These are phyloP conservation scores for Casuarina cunninghamiana DNA, from an alignment of 306 rosid species.

Conservation along the genomic window DNA sequence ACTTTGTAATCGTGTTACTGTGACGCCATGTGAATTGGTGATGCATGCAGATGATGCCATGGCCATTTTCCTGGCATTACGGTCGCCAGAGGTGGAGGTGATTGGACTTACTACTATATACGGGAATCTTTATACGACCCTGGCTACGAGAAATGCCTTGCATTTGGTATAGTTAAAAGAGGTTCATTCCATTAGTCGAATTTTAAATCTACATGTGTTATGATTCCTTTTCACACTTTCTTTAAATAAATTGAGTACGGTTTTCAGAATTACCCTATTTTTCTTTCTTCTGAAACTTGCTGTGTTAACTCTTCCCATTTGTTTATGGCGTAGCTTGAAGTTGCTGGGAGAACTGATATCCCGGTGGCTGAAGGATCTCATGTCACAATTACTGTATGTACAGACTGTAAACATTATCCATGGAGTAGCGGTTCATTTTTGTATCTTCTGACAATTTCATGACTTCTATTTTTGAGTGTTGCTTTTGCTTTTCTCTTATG, in stretches of 20 bases:
- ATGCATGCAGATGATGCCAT: conserved; percentile 78
- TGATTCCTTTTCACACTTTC: conserved; percentile 7
- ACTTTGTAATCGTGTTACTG: neutral
- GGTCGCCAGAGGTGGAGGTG: conserved; percentile 76
- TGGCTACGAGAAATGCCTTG: conserved; percentile 93
- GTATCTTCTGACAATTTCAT: neutral
- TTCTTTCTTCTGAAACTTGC: conserved; percentile 3
- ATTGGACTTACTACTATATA: conserved; percentile 86
- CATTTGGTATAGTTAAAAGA: conserved; percentile 61
- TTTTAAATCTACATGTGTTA: neutral
- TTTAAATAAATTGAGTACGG: neutral
- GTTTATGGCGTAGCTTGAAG: conserved; percentile 61
- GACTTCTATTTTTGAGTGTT: too few species aligned
- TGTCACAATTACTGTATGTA: conserved; percentile 68
- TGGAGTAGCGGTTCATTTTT: neutral
- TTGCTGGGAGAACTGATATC: conserved; percentile 88
- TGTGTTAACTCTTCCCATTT: neutral
- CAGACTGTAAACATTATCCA: neutral
- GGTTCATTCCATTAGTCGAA: neutral
- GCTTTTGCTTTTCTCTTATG: neutral
- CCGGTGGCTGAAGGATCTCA: conserved; percentile 99
- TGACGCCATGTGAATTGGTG: neutral
- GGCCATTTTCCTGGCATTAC: conserved; percentile 83
- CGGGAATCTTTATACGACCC: conserved; percentile 86
- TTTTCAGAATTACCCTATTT: conserved; percentile 6